phyloP scores from a whole-genome alignment of 1,284 basidiomycete species.

The Leccinum pachyderme region DNA sequence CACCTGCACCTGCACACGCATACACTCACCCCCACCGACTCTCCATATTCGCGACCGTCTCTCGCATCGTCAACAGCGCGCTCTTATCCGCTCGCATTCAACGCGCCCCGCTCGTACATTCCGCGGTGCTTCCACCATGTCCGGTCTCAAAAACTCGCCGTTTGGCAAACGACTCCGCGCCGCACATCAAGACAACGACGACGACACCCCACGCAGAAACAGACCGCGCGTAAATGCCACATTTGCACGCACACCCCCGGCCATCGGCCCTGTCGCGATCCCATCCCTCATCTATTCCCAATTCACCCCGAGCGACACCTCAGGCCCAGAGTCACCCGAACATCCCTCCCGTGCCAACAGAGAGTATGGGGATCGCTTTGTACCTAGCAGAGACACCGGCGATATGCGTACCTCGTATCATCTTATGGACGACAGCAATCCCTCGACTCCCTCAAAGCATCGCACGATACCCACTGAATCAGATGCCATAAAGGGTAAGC shows the following conservation, averaged over 20 bases:
- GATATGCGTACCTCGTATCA: conserved; percentile 77
- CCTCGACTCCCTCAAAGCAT: conserved; percentile 66
- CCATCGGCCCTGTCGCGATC: conserved; percentile 39
- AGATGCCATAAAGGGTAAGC: conserved; percentile 70
- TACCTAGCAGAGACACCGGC: conserved; percentile 66
- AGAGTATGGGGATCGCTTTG: conserved; percentile 77
- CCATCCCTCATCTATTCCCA: conserved; percentile 54
- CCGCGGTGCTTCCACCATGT: conserved; percentile 42
- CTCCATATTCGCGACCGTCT: conserved; percentile 33
- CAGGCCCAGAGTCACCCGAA: conserved; percentile 52
- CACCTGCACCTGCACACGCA: conserved; percentile 29
- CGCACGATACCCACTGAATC: conserved; percentile 75
- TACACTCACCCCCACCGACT: conserved; percentile 1
- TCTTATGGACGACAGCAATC: conserved; percentile 66
- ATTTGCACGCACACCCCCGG: conserved; percentile 21
- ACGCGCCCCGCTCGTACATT: neutral
- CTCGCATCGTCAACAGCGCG: conserved; percentile 41
- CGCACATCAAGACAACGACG: conserved; percentile 53
- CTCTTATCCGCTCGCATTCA: conserved; percentile 41
- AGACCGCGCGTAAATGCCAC: conserved; percentile 54
- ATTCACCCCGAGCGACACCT: conserved; percentile 54
- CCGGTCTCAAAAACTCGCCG: conserved; percentile 74
- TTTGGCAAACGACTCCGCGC: conserved; percentile 76
- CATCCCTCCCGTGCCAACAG: conserved; percentile 39
- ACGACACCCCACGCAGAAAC: conserved; percentile 52